Evolutionary conservation across 352 stramenopile genomes (phyloP), one percentile per base, ranked within the genome.

Genomic region (Globisporangium barbulae): DNA sequence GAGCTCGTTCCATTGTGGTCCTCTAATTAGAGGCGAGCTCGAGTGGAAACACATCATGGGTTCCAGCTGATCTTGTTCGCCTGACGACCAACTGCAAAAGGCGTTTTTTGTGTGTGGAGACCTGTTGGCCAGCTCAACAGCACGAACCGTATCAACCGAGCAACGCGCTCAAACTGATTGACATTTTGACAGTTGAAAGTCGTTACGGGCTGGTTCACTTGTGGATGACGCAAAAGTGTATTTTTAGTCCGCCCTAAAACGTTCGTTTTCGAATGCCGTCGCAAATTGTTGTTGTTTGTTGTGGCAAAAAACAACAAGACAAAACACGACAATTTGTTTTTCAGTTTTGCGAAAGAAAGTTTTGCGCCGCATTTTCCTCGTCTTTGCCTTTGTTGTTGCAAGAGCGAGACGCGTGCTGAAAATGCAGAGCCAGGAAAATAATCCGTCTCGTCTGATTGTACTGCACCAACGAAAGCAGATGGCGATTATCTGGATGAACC

Each of bases 211-310:
- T 44, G 37, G 0, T 39, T 2, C 33, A 39, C 9, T 17, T 28
- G 21, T 41, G 7, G 49, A n/a, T 15, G 9, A 21, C 17, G 49
- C 49, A 35, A 53, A 28, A n/a, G 19, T 19, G 48, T 41, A 22
- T 22, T 48, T 22, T 22, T 48, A 48, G 42, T 42, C 50, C 31
- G 15, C 30, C 50, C 50, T 6, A 35, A n/a, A 39, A 57, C 19
- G 50, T 57, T 57, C 50, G 21, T 57, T 57, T 57, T 57, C 30
- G 28, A 57, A 57, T 57, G 17, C 21, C 28, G 50, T 8, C 50
- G 28, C 30, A 57, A 42, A 57, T 57, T 57, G 50, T 19, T n/a
- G 19, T 35, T 53, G 44, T 25, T 33, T 21, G 31, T 21, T n/a
- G 37, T 19, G 39, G 39, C 25, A 19, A 54, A 33, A 30, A 37